Base-by-base conservation (phyloP, 2,329 filamentous ascomycete genomes). In the Microsporum canis region DNA sequence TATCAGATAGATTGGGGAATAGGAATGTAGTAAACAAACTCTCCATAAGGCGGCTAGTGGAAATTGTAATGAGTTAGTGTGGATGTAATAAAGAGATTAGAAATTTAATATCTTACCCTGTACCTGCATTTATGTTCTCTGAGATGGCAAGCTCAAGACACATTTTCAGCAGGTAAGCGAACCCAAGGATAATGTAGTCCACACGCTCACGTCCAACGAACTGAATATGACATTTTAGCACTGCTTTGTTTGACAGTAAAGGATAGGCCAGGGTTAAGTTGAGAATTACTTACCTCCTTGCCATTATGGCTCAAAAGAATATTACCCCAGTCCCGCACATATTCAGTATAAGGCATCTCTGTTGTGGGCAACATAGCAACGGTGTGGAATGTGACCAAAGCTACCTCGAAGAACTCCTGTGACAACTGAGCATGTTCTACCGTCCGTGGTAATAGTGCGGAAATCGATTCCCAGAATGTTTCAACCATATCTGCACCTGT, bases 1-100 rank as follows among this genome's bases (percentile, higher is more conserved):
- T 67, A 3, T 68, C 63, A 1, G 76, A 77, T 17, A 78, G 67
- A 43, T 79, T 77, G 0, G 88, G 87, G 65, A 89, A 89, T 0
- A 91, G 75, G 66, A 87, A 85, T 60, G 76, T 81, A 68, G 79
- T 82, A 66, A 90, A 83, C 0, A 91, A 70, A 2, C 74, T 73
- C 58, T 77, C 75, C 7, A 79, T 76, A 55, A 82, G 70, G n/a
- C 71, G 68, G 56, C 76, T 76, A 64, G 27, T 36, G 14, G 49
- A 12, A 10, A 6, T 51, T 62, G 38, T 66, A 38, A 27, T 65
- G 61, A 56, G 23, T 31, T 29, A 56, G n/a, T 10, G 27, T 12
- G 27, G 27, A 51, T 51, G 10, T 14, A 23, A 23, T 14, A 51
- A 33, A 51, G 23, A 43, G 33, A 12, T 0, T 10, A 7, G 12